Percentiles rank a stretch among this genome's conserved stretches.
phyloP scores from a whole-genome alignment of 305 asterid genomes.

The Withania somnifera region DNA sequence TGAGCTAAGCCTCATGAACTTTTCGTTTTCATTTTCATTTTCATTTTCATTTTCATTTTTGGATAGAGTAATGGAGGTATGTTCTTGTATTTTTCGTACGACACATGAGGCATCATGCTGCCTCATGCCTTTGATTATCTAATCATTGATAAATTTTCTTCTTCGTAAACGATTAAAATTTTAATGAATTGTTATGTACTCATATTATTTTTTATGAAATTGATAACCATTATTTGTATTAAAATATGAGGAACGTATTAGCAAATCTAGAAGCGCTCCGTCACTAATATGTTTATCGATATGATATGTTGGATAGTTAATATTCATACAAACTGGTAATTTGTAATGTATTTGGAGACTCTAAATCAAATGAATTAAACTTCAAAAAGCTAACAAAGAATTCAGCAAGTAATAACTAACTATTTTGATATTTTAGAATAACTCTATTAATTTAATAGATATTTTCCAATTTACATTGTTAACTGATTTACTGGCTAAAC shows the following conservation, averaged over 20 bases:
- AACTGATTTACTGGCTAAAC: background rate
- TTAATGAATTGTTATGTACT: background rate
- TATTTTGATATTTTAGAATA: background rate
- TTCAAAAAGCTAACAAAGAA: too few species aligned
- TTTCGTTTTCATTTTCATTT: background rate
- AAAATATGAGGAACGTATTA: background rate
- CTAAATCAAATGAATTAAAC: background rate
- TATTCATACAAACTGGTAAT: too few species aligned
- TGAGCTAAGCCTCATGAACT: too few species aligned
- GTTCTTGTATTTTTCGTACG: background rate
- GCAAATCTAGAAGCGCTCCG: background rate
- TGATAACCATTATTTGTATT: background rate
- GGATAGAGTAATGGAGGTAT: too few species aligned
- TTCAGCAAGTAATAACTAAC: too few species aligned
- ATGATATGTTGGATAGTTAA: too few species aligned
- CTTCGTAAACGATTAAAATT: background rate
- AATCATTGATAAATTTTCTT: conserved; percentile 6
- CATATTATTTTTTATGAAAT: background rate
- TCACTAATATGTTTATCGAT: too few species aligned
- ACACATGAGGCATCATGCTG: conserved; percentile 12
- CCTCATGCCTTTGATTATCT: conserved; percentile 11
- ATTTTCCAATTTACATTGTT: too few species aligned
- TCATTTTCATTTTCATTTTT: background rate
- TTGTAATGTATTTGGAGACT: background rate
- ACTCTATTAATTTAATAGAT: background rate